Evolutionary conservation across 2,329 filamentous ascomycete species (phyloP), one percentile per base, ranked within the genome.

Genomic region (Colletotrichum cereale): DNA sequence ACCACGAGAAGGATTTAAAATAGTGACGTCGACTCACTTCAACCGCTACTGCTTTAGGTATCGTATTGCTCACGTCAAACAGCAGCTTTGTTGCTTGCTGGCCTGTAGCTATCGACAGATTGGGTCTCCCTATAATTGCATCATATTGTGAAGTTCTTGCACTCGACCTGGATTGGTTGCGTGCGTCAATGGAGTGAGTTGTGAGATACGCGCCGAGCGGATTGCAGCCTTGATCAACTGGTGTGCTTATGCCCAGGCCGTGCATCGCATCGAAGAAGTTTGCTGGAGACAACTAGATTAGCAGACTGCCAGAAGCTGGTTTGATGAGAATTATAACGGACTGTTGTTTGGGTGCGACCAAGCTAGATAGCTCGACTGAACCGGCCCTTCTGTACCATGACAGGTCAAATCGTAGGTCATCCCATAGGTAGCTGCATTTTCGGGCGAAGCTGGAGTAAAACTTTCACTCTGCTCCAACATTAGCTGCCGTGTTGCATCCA

Each of bases 1-100:
- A 14, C 2, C 21, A 11, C 31, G 21, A 38, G 21, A 21, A 11
- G n/a, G 1, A n/a, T 24, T 10, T 12, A n/a, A 12, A 8, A 7
- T 14, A 14, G 73, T 75, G 12, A 75, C 66, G 48, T 77, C 40
- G 24, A 75, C 31, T 73, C 62, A 69, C 66, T 2, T 69, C 66
- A 5, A 80, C 75, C 8, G 78, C 78, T 16, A 34, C 42, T 1
- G 62, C 53, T n/a, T 67, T 76, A 2, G 76, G 75, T 0, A 56
- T 74, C n/a, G 72, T 55, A 1, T 24, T 2, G 4, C 60, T 47
- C 8, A 66, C 65, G 29, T 73, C 74, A 24, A 77, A 70, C 26
- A 76, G 31, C 11, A 77, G 63, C 31, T 64, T 69, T 18, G 71
- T 74, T 1, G 74, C 76, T 66, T 74, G 74, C 6, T 66, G 42